Conservation (phyloP, 176 grass and related monocot species). For the Oryza meyeriana region DNA sequence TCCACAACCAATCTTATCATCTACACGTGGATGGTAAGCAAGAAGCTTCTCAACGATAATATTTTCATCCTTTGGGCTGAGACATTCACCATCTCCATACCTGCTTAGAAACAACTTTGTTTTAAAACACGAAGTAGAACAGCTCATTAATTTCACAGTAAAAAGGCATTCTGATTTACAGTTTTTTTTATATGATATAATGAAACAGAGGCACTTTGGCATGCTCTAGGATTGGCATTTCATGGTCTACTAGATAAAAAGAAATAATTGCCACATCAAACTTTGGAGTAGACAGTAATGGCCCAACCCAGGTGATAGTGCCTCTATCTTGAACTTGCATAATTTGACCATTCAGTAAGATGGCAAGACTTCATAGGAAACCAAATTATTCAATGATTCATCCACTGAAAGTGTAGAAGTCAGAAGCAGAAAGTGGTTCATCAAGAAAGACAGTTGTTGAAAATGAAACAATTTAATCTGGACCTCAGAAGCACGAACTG, state of each 20-base stretch:
- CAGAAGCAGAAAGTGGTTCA: neutral
- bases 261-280: neutral
- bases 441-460: neutral
- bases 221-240: neutral
- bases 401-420: neutral
- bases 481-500: neutral
- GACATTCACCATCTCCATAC: conserved; percentile 68
- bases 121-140: neutral
- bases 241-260: neutral
- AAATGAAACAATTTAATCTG: neutral
- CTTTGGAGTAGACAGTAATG: neutral
- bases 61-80: conserved; percentile 59
- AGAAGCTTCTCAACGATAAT: conserved; percentile 73
- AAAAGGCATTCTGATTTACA: neutral
- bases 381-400: neutral
- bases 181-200: neutral
- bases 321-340: neutral
- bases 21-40: conserved; percentile 61
- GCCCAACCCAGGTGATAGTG: neutral
- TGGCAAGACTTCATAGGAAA: neutral
- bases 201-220: neutral
- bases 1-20: conserved; percentile 88
- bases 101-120: conserved; percentile 34
- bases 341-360: neutral
- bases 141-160: neutral